These are phyloP conservation scores for Ceratocystis variospora DNA, from an alignment of 2,329 filamentous ascomycete species.

Conservation along the genomic window DNA sequence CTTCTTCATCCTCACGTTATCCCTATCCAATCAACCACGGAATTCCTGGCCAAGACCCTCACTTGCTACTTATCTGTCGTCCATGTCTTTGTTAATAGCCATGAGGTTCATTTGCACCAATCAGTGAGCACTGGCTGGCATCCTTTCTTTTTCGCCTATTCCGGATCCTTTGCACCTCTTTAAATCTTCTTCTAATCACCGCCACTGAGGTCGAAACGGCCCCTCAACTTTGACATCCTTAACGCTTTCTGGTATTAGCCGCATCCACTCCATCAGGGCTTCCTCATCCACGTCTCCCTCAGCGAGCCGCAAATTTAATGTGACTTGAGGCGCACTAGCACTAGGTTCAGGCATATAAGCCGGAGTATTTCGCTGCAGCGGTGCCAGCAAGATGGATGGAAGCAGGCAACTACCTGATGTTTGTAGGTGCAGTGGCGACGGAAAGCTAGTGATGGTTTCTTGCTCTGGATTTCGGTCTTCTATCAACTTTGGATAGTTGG, in stretches of 20 bases:
- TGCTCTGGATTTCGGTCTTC: conserved; percentile 36
- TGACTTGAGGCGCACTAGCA: conserved; percentile 35
- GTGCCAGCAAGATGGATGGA: conserved; percentile 43
- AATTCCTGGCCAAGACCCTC: background rate
- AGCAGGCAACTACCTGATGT: conserved; percentile 39
- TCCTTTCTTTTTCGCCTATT: background rate
- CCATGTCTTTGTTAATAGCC: background rate
- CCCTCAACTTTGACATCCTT: conserved; percentile 43
- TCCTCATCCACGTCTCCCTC: conserved; percentile 40
- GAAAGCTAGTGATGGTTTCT: conserved; percentile 36
- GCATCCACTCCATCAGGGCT: conserved; percentile 44
- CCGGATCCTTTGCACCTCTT: background rate
- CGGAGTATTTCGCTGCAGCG: conserved; percentile 32
- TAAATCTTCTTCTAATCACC: conserved; percentile 12
- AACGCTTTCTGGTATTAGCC: conserved; percentile 43
- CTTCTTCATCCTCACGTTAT: background rate
- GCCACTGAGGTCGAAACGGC: conserved; percentile 27
- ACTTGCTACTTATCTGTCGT: background rate
- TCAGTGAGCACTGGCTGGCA: conserved; percentile 6
- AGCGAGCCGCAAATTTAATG: conserved; percentile 37
- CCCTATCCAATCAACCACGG: no score
- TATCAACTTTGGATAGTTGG: conserved; percentile 38
- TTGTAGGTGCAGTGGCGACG: conserved; percentile 43
- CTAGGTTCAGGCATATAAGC: conserved; percentile 30
- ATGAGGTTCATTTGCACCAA: background rate